Base-by-base conservation (phyloP, 345 rosid genomes). In the Streptanthus diversifolius region DNA sequence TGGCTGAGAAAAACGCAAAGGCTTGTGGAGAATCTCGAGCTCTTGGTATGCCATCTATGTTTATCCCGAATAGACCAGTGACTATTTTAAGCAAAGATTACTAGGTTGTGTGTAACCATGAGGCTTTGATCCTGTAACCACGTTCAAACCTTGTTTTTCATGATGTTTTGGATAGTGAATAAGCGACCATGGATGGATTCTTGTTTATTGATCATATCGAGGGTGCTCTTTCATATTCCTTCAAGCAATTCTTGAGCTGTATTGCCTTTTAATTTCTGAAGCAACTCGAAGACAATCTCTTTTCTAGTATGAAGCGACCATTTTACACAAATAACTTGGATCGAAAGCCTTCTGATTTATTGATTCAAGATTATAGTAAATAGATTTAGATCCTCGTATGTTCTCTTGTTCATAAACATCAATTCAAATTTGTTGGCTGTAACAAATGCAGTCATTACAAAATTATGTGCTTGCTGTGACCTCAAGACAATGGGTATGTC, bases 371-470 rank as follows among this genome's bases (percentile, higher is more conserved):
- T 84, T 58, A 80, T 80, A 6, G 80, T 71, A 57, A 87, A 81
- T 0, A 84, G 74, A 66, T 82, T 81, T 68, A 80, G 51, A 69
- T 87, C 92, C 72, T 87, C 90, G 0, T 80, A 75, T 33, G 71
- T 81, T 81, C 90, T 84, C 92, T 85, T 82, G 81, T 87, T 79
- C 92, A 85, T 84, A 74, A 87, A 87, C 85, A 78, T 87, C 81
- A 87, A 71, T 69, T 87, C 92, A 35, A 84, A 72, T 73, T 84
- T 88, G 69, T 87, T 88, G 1, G 92, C 92, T 55, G 81, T 88
- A n/a, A 87, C 92, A 45, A 87, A 85, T 68, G 88, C 75, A 5
- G 90, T 85, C 58, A 85, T 72, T 58, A 85, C 8, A 77, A 84
- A 80, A 30, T 83, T 84, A 51, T 80, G 88, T 0, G 88, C 78